phyloP scores from a whole-genome alignment of 73 alveolate species.

The Vitrella brassicaformis region DNA sequence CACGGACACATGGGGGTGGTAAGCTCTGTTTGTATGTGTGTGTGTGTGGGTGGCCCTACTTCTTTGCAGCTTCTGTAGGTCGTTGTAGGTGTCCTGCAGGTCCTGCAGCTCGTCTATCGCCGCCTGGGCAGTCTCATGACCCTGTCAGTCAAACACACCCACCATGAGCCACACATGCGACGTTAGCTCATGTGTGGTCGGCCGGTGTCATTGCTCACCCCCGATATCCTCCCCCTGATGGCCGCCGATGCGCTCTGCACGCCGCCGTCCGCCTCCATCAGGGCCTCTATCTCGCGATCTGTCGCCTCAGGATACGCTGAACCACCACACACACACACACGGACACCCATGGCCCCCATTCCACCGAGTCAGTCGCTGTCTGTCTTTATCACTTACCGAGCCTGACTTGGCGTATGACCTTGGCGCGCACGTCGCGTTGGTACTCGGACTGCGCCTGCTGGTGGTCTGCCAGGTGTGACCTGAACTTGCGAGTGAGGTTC shows the following conservation, averaged over 20 bases:
- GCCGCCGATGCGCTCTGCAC: too few relatives aligned
- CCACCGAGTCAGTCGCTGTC: too few relatives aligned
- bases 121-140: background rate
- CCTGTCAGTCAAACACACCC: too few relatives aligned
- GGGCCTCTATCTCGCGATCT: background rate
- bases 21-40: too few relatives aligned
- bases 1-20: too few relatives aligned
- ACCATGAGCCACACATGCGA: too few relatives aligned
- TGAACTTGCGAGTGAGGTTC: background rate
- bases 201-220: too few relatives aligned
- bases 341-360: too few relatives aligned
- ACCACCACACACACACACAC: too few relatives aligned
- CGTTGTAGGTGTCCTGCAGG: background rate
- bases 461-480: background rate
- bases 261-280: background rate
- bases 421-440: background rate
- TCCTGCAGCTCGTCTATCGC: background rate
- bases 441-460: background rate
- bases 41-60: too few relatives aligned
- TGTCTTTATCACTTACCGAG: too few relatives aligned
- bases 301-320: background rate
- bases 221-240: too few relatives aligned
- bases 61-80: background rate
- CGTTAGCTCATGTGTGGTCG: background rate
- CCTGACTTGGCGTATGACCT: background rate